Conservation (phyloP, 208 protist species). For the Acanthamoeba pearcei region DNA sequence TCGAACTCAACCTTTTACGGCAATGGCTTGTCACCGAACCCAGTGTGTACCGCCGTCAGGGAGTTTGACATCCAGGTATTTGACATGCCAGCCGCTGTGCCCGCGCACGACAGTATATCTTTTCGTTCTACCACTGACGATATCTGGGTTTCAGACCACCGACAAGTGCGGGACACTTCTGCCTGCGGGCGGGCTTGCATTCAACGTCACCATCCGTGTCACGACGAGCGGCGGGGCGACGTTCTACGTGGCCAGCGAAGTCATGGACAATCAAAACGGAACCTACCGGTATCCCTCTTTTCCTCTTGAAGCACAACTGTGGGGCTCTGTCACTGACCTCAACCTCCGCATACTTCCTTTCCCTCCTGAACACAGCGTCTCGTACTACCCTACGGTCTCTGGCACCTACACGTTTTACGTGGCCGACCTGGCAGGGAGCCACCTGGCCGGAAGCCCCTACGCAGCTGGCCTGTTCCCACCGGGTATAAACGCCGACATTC, state of each 20-base stretch:
- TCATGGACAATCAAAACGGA: conserved; percentile 59
- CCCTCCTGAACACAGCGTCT: neutral
- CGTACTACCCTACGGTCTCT: neutral
- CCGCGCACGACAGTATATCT: neutral
- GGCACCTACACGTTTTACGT: conserved; percentile 35
- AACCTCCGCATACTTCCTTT: neutral
- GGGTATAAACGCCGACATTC: neutral
- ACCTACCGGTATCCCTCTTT: conserved; percentile 37
- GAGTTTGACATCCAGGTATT: conserved; percentile 69
- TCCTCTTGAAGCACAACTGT: neutral
- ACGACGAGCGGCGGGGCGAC: neutral
- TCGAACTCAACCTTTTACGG: conserved; percentile 21
- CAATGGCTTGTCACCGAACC: conserved; percentile 6
- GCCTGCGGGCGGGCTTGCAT: neutral
- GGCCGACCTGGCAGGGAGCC: neutral
- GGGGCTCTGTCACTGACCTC: neutral
- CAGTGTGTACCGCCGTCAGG: conserved; percentile 40
- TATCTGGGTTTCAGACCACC: neutral
- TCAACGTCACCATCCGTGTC: conserved; percentile 5
- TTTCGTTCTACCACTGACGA: neutral
- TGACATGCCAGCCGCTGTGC: neutral
- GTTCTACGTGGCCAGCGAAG: neutral
- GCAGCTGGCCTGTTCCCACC: conserved; percentile 36
- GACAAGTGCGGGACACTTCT: conserved; percentile 16
- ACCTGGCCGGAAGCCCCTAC: conserved; percentile 45